These are phyloP conservation scores for Fusarium tricinctum DNA, from an alignment of 2,329 filamentous ascomycete species.

Conservation along the genomic window DNA sequence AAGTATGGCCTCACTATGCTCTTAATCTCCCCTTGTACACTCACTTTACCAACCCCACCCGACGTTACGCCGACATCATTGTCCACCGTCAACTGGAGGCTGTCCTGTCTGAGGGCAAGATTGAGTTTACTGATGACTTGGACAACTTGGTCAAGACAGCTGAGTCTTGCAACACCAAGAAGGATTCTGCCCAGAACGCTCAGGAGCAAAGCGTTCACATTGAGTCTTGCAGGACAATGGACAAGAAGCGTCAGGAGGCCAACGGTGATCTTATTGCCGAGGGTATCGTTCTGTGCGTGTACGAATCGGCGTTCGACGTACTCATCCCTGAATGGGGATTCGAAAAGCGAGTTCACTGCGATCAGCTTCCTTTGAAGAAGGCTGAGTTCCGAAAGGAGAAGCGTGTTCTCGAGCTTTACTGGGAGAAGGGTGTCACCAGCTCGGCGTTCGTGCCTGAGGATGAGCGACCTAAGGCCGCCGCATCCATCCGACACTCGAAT, in stretches of 20 bases:
- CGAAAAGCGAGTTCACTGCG: slow-evolving; percentile 98
- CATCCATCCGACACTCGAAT: slow-evolving; percentile 79
- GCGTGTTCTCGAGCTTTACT: slow-evolving; percentile 94
- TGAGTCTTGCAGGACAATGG: slow-evolving; percentile 95
- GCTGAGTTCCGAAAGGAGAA: slow-evolving; percentile 99
- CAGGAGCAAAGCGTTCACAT: slow-evolving; percentile 99
- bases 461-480: slow-evolving; percentile 88
- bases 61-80: slow-evolving; percentile 93
- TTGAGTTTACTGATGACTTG: slow-evolving; percentile 90
- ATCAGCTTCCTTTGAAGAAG: slow-evolving; percentile 97
- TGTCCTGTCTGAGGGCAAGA: slow-evolving; percentile 82
- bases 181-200: slow-evolving; percentile 96
- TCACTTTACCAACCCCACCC: slow-evolving; percentile 95
- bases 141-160: slow-evolving; percentile 92
- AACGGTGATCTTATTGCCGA: slow-evolving; percentile 95
- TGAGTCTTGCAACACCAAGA: slow-evolving; percentile 98
- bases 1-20: slow-evolving; percentile 88
- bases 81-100: slow-evolving; percentile 95
- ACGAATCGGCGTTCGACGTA: slow-evolving; percentile 98
- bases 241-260: slow-evolving; percentile 86
- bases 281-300: slow-evolving; percentile 95
- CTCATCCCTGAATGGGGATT: slow-evolving; percentile 98
- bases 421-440: slow-evolving; percentile 99
- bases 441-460: slow-evolving; percentile 97
- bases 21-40: slow-evolving; percentile 95